Evolutionary conservation across 495 filamentous ascomycete genomes (phyloP), one percentile per base, ranked within the genome.

Genomic region (Xylaria longipes): DNA sequence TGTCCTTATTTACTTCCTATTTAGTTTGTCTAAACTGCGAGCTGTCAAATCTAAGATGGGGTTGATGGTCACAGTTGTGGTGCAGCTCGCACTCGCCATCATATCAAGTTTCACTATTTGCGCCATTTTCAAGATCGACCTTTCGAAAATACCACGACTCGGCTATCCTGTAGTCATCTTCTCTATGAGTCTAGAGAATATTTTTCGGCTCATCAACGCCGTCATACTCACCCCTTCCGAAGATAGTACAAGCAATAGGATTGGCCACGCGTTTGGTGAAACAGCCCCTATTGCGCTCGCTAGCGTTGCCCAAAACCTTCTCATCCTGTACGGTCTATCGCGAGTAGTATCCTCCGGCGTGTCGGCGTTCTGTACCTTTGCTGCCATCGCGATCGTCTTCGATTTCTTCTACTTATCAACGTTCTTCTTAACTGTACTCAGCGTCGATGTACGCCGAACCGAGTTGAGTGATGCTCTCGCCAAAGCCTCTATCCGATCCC

Each of bases 371-470:
- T 93, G 91, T 80, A 86, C 81, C 1, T 94, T 93, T 80, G 87
- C 88, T 7, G 89, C 87, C 20, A 85, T 94, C 62, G 91, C 91
- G 3, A 83, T 91, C 41, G 75, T 89, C 22, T 88, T 93, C 75
- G 91, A 94, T 78, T 91, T 89, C 74, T 84, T 91, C 64, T 91
- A 90, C 73, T 83, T 92, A 43, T 80, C 91, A 20, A 93, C 91
- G 5, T 93, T 92, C 80, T 92, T 94, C 75, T 83, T 92, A 22
- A 85, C 91, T 6, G 90, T 94, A 46, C 83, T 94, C 27, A 93
- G 90, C 73, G 88, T 94, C 67, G 91, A 94, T 70, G 89, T 94
- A 27, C 87, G 87, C 5, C 86, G 92, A 71, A 85, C 89, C 61
- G 91, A 93, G 81, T 84, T 94, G 0, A 81, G 80, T 37, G 84